A percentile compares a stretch with the other conserved stretches of the same genome.
Conservation (phyloP, 1,139 yeast species). For the Candida sanyaensis region DNA sequence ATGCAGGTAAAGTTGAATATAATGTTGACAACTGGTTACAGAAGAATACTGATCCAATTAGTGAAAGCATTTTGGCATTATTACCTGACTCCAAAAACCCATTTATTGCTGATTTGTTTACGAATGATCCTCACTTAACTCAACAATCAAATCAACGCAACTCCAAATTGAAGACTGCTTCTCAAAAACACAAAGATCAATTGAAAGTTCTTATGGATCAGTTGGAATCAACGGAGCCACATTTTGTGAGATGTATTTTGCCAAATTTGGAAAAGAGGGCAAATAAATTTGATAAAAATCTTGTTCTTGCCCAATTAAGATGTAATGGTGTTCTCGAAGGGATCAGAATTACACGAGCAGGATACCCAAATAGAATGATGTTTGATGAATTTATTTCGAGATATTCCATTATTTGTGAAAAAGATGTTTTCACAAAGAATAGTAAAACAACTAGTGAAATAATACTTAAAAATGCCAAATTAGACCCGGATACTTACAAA, state of each 20-base stretch:
- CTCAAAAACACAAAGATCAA: conserved; percentile 86
- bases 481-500: conserved; percentile 69
- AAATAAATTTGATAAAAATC: conserved; percentile 65
- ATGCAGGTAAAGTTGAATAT: conserved; percentile 95
- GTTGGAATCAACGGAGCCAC: conserved; percentile 84
- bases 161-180: conserved; percentile 72
- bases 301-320: conserved; percentile 86
- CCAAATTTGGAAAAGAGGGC: conserved; percentile 83
- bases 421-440: conserved; percentile 49
- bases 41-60: conserved; percentile 92
- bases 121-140: conserved; percentile 23
- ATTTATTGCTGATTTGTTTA: conserved; percentile 39
- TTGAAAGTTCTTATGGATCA: conserved; percentile 71
- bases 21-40: conserved; percentile 91
- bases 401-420: conserved; percentile 63
- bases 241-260: conserved; percentile 92
- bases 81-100: conserved; percentile 58
- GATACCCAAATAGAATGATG: conserved; percentile 89
- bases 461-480: conserved; percentile 58
- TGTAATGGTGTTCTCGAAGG: conserved; percentile 99
- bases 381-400: conserved; percentile 79
- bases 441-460: conserved; percentile 67
- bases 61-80: conserved; percentile 65
- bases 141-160: conserved; percentile 10
- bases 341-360: conserved; percentile 93